These are phyloP conservation scores for Entoloma clypeatum DNA, from an alignment of 1,284 basidiomycete genomes.

Conservation along the genomic window DNA sequence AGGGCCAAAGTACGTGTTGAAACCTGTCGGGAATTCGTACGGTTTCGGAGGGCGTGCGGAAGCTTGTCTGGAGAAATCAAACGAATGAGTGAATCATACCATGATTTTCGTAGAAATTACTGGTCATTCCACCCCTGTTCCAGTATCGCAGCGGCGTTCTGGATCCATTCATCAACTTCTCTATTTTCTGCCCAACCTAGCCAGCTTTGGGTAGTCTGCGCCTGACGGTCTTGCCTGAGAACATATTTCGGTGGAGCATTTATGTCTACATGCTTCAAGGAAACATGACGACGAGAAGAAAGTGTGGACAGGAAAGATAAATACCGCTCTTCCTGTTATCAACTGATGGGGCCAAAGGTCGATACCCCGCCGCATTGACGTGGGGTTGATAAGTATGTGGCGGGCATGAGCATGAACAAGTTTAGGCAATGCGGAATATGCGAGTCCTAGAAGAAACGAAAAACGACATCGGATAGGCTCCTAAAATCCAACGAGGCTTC, in stretches of 20 bases:
- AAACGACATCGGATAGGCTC: neutral
- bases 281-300: constrained; percentile 7
- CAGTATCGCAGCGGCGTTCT: constrained; percentile 81
- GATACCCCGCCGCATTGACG: constrained; percentile 48
- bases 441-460: constrained; percentile 66
- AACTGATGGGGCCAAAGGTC: constrained; percentile 83
- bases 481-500: neutral
- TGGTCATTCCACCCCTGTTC: constrained; percentile 89
- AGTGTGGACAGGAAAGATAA: constrained; percentile 14
- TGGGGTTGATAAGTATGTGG: constrained; percentile 53
- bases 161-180: constrained; percentile 93
- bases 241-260: constrained; percentile 59
- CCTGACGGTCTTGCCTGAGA: constrained; percentile 72
- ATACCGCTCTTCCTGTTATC: constrained; percentile 73
- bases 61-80: constrained; percentile 40
- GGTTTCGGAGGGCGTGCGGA: constrained; percentile 52
- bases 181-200: constrained; percentile 76
- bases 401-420: constrained; percentile 73
- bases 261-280: constrained; percentile 56
- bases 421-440: constrained; percentile 69
- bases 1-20: constrained; percentile 78
- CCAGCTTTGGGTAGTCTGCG: constrained; percentile 77
- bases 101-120: constrained; percentile 33
- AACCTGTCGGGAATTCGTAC: constrained; percentile 98
- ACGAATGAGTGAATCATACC: constrained; percentile 6